Conservation (phyloP, 2,329 filamentous ascomycete genomes). For the Trichophyton verrucosum region DNA sequence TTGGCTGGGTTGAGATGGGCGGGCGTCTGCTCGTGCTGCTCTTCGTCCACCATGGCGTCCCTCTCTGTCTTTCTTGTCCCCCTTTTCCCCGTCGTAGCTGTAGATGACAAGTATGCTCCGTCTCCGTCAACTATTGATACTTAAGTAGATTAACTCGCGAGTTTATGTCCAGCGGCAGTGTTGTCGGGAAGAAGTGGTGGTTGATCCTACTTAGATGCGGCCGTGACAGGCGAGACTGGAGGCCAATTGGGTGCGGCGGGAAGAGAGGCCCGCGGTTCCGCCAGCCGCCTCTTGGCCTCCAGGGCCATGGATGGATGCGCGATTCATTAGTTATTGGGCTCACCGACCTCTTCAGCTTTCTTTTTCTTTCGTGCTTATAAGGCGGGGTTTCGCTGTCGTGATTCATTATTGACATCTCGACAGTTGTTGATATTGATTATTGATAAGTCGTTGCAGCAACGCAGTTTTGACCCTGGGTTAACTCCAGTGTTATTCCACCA, state of each 20-base stretch:
- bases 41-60: neutral
- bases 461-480: no score
- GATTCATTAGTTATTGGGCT: neutral
- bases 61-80: no score
- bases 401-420: neutral
- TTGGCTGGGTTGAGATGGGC: conserved; percentile 13
- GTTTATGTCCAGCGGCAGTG: neutral
- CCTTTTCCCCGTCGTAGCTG: no score
- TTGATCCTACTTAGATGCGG: neutral
- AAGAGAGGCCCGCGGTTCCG: neutral
- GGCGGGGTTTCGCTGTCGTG: neutral
- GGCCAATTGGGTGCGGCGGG: neutral
- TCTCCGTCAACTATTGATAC: no score
- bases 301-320: neutral
- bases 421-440: neutral
- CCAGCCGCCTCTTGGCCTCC: neutral
- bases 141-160: neutral
- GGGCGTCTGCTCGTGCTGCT: neutral
- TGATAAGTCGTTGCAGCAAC: neutral
- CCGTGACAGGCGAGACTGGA: neutral
- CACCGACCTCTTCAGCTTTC: neutral
- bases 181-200: neutral
- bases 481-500: no score
- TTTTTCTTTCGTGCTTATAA: neutral
- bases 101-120: no score